Base-by-base conservation (phyloP, 2,329 filamentous ascomycete species). In the Aspergillus sojae region DNA sequence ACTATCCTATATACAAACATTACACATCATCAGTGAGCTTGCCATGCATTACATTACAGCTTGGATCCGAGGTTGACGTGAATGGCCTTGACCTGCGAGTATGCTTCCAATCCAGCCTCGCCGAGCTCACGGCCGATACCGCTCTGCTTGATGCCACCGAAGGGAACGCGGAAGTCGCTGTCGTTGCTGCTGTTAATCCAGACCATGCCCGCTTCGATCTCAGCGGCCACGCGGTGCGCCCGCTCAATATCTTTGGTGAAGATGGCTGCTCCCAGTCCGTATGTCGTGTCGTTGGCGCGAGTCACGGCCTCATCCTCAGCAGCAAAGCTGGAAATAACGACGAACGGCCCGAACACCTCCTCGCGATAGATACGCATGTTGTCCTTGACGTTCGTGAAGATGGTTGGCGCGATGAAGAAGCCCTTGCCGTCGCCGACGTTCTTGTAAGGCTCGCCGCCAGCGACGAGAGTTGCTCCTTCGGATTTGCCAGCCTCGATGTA, bases 401-500 rank as follows among this genome's bases (percentile, higher is more conserved):
- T 80, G 5, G 86, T 88, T 0, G 86, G 86, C 57, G 81, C 74
- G 62, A 91, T 84, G 76, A 89, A 91, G 79, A 87, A 89, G 12
- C 88, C 88, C 70, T 89, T 89, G 62, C 85, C 83, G 3, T 78
- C 71, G 10, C 77, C 78, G 30, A 83, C 82, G 57, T 85, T 79
- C 74, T 86, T 88, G 80, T 75, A 83, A 67, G 72, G 78, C 70
- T 84, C 84, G 12, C 90, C 91, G 16, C 91, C 91, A 2, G 84
- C 77, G 23, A 85, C 80, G 1, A 93, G 81, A 6, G 82, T 90
- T 0, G 90, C 89, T n/a, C 91, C 91, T 72, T 91, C 89, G 4
- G 83, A 82, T 74, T 91, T 91, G 21, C 90, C 91, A 6, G 83
- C 73, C 61, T 92, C 86, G 52, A 94, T 87, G 74, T 90, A 94